phyloP scores from a whole-genome alignment of 202 grass and related monocot genomes.

The Miscanthus sacchariflorus region DNA sequence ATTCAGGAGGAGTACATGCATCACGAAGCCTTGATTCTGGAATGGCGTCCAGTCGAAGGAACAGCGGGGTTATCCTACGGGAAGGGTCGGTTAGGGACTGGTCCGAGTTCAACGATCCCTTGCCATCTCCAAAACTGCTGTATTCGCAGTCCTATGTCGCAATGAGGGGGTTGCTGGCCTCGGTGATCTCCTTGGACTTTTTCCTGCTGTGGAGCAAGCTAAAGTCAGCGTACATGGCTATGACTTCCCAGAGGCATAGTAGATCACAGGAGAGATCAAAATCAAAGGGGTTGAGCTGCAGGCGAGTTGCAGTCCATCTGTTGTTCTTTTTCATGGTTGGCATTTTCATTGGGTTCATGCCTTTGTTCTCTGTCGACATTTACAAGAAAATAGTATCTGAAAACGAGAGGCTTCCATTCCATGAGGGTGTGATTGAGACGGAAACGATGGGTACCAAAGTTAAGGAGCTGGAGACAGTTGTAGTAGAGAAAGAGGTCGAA shows the following conservation, averaged over 20 bases:
- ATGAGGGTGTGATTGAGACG: conserved; percentile 46
- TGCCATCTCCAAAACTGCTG: conserved; percentile 73
- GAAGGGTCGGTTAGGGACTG: conserved; percentile 67
- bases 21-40: conserved; percentile 45
- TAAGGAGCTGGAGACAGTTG: conserved; percentile 54
- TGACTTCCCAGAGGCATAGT: conserved; percentile 57
- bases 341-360: conserved; percentile 81
- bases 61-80: conserved; percentile 51
- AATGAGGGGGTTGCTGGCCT: conserved; percentile 66
- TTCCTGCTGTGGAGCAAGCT: conserved; percentile 53
- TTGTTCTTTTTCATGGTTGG: conserved; percentile 76
- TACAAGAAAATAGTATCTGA: conserved; percentile 62
- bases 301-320: conserved; percentile 55
- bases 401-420: conserved; percentile 57
- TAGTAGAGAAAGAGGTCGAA: conserved; percentile 56
- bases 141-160: conserved; percentile 78
- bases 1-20: conserved; percentile 50
- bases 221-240: conserved; percentile 50
- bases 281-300: conserved; percentile 73
- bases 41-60: conserved; percentile 84
- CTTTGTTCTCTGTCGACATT: conserved; percentile 73
- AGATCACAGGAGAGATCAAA: conserved; percentile 63
- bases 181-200: conserved; percentile 57
- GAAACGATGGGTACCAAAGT: conserved; percentile 51
- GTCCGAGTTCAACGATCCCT: conserved; percentile 67